Percentiles rank a stretch among this genome's conserved stretches.
Evolutionary conservation across 495 filamentous ascomycete species (phyloP).

Genomic region (Parathielavia appendiculata): DNA sequence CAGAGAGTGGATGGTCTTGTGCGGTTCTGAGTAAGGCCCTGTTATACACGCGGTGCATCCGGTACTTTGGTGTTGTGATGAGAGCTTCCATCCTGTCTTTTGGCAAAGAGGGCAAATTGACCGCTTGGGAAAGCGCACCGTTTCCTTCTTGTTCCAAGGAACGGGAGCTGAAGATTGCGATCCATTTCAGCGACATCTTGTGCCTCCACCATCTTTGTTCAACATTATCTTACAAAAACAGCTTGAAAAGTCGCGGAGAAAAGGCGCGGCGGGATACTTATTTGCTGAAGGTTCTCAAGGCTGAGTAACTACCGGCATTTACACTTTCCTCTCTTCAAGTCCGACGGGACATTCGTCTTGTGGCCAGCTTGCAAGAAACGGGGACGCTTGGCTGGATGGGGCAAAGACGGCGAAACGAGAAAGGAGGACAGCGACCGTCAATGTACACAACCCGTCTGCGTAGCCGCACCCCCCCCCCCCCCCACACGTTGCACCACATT

Average conservation of each 20-base stretch:
- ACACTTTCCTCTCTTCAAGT: background rate
- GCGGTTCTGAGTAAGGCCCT: no score
- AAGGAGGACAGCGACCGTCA: background rate
- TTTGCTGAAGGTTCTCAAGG: background rate
- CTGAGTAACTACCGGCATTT: background rate
- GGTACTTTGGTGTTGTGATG: background rate
- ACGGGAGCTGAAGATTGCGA: background rate
- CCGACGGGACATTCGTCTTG: no score
- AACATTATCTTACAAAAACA: no score
- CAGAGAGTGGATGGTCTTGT: no score
- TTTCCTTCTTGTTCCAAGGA: background rate
- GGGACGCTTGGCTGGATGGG: background rate
- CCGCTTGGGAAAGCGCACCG: constrained; percentile 14
- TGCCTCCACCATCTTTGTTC: no score
- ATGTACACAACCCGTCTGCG: background rate
- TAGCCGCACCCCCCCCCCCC: background rate
- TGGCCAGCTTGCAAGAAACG: background rate
- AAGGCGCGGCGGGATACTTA: background rate
- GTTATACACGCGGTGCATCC: background rate
- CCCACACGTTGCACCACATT: background rate
- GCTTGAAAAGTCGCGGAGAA: no score
- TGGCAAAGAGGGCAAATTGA: constrained; percentile 23
- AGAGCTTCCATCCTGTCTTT: no score
- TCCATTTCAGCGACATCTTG: background rate
- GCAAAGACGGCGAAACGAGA: background rate